These are phyloP conservation scores for Pythium monospermum DNA, from an alignment of 352 stramenopile species.

Conservation along the genomic window DNA sequence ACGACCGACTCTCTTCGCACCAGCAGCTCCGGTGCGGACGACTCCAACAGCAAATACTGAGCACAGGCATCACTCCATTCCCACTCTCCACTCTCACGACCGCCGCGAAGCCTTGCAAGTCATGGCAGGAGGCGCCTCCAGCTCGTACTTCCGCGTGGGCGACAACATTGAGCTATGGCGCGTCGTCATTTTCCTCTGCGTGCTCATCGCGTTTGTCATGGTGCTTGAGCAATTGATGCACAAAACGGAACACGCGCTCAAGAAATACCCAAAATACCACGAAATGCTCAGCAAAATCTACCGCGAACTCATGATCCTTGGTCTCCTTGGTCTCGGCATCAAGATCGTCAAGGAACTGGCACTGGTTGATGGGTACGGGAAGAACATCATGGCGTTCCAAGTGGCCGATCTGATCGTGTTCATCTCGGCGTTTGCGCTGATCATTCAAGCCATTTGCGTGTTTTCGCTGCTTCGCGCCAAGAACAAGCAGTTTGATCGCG, in stretches of 20 bases:
- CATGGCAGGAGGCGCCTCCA: constrained; percentile 4
- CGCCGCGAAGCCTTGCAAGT: too few species aligned
- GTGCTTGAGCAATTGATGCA: constrained; percentile 49
- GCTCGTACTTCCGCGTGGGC: constrained; percentile 50
- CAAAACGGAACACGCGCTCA: constrained; percentile 37
- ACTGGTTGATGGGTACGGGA: constrained; percentile 9
- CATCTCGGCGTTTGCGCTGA: constrained; percentile 26
- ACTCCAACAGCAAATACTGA: too few species aligned
- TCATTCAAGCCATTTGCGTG: constrained; percentile 27
- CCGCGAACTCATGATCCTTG: constrained; percentile 23
- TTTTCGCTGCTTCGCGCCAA: constrained; percentile 23
- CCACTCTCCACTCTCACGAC: too few species aligned
- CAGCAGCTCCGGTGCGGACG: too few species aligned
- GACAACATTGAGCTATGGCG: constrained; percentile 52
- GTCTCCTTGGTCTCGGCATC: constrained; percentile 28
- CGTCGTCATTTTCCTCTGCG: constrained; percentile 40
- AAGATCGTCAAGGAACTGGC: constrained; percentile 27
- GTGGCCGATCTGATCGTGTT: constrained; percentile 31
- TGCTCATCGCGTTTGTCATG: constrained; percentile 45
- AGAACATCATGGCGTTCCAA: constrained; percentile 28
- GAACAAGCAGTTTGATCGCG: constrained; percentile 21
- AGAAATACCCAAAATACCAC: constrained; percentile 52
- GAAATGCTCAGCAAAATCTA: constrained; percentile 59
- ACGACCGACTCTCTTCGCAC: too few species aligned
- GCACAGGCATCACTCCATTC: too few species aligned